These are phyloP conservation scores for Leptographium galeiforme DNA, from an alignment of 2,329 filamentous ascomycete species.

Conservation along the genomic window DNA sequence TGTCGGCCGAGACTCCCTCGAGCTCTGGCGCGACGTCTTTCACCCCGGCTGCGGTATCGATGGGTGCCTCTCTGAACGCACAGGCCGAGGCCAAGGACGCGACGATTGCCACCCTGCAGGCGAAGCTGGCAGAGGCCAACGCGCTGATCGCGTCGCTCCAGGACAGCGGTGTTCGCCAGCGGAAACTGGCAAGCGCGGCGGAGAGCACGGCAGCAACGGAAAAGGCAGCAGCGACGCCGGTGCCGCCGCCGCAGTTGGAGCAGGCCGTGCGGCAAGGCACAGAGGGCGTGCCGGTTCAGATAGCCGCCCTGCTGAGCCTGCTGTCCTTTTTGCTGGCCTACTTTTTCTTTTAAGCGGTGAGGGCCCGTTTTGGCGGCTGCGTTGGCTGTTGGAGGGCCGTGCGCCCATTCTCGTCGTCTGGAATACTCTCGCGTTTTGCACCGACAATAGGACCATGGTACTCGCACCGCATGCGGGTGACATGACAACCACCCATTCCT, in stretches of 20 bases:
- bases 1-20: neutral
- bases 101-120: conserved; percentile 17
- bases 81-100: conserved; percentile 6
- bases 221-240: conserved; percentile 19
- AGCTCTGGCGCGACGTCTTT: neutral
- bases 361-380: too few species aligned
- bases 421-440: too few species aligned
- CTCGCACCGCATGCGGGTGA: too few species aligned
- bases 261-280: conserved; percentile 43
- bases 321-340: conserved; percentile 89
- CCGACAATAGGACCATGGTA: too few species aligned
- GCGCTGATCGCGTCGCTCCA: conserved; percentile 58
- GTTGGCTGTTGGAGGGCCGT: too few species aligned
- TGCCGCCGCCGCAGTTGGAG: conserved; percentile 27
- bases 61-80: neutral
- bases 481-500: too few species aligned
- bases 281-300: conserved; percentile 76
- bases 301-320: conserved; percentile 72
- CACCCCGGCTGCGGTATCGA: neutral
- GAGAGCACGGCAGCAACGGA: conserved; percentile 26
- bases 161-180: conserved; percentile 64
- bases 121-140: conserved; percentile 46
- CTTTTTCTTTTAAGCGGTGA: conserved; percentile 69
- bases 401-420: too few species aligned
- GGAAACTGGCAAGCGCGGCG: conserved; percentile 40